Evolutionary conservation across 805 yeast species (phyloP), one percentile per base, ranked within the genome.

Genomic region (Metschnikowia matae): DNA sequence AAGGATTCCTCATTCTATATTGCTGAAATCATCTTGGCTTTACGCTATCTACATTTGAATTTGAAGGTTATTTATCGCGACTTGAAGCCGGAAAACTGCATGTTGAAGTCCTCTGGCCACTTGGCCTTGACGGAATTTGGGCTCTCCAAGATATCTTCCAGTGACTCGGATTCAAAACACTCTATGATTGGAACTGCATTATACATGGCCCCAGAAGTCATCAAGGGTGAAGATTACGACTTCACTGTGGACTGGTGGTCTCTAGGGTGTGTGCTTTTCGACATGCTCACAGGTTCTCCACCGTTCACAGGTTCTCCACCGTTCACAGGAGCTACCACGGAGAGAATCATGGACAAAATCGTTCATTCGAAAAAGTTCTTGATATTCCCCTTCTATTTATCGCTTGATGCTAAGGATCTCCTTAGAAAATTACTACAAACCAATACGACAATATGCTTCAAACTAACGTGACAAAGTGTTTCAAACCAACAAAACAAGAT

Each of bases 181-280:
- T 79, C 87, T 11, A 67, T 86, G 56, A 80, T 83, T 46, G 94
- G 94, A 1, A 86, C 94, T 0, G 88, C 90, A 0, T 89, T 86
- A 62, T 86, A 86, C 59, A 86, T 89, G 83, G 96, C 96, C 0
- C 97, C 97, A 2, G 97, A 89, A 64, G 85, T 90, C 32, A 71
- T 89, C 26, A 80, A 78, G 51, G 96, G 96, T 20, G 79, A 83
- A 57, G 80, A 82, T 15, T 90, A 89, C 65, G 89, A 85, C 58
- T 84, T 81, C 48, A 77, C 82, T 32, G 94, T 90, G 44, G 97
- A 89, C 65, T 89, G 96, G 91, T 89, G 96, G 89, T 88, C 96
- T 0, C 69, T 89, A 29, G 97, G 97, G 0, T 86, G 96, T 44
- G 84, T 89, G 10, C 73, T 84, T 43, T 87, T 71, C 60, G 96